These are phyloP conservation scores for Penicillium goetzii DNA, from an alignment of 495 filamentous ascomycete genomes.

Conservation along the genomic window DNA sequence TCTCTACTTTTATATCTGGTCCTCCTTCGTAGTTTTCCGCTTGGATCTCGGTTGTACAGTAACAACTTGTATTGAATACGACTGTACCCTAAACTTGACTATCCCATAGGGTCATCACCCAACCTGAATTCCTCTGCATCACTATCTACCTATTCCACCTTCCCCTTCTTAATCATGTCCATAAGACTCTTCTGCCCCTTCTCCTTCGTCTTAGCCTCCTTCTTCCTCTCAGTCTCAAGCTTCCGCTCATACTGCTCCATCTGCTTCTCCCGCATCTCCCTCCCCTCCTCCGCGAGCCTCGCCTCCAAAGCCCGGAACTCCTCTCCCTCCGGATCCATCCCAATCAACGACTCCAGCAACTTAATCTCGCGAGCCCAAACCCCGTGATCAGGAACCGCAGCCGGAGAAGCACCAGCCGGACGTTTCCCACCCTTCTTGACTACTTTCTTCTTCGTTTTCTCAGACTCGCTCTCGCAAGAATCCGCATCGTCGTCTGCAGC, in stretches of 20 bases:
- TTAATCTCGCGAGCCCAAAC: slow-evolving; percentile 89
- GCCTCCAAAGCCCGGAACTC: slow-evolving; percentile 69
- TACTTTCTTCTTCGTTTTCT: slow-evolving; percentile 22
- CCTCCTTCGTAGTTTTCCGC: not conserved
- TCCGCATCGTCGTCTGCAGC: slow-evolving; percentile 16
- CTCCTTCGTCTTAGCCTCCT: slow-evolving; percentile 44
- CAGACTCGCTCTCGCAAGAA: slow-evolving; percentile 29
- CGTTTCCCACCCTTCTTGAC: slow-evolving; percentile 34
- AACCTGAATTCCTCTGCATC: not conserved
- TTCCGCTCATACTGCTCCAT: slow-evolving; percentile 77
- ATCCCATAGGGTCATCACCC: not conserved
- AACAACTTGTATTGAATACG: not conserved
- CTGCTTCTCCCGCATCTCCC: slow-evolving; percentile 69
- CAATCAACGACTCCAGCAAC: slow-evolving; percentile 84
- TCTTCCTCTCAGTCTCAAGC: slow-evolving; percentile 60
- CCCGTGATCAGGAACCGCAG: slow-evolving; percentile 65
- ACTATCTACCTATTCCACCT: slow-evolving; percentile 14
- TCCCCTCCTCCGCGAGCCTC: slow-evolving; percentile 68
- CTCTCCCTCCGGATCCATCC: slow-evolving; percentile 69
- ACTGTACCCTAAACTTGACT: not conserved
- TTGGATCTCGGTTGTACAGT: not conserved
- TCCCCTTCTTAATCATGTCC: slow-evolving; percentile 44
- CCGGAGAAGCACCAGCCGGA: slow-evolving; percentile 26
- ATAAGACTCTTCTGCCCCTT: slow-evolving; percentile 49
- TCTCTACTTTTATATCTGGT: not conserved